A percentile compares a stretch with the other conserved stretches of the same genome.
These are phyloP conservation scores for Adenanthera pavonina DNA, from an alignment of 306 rosid species.

Conservation along the genomic window DNA sequence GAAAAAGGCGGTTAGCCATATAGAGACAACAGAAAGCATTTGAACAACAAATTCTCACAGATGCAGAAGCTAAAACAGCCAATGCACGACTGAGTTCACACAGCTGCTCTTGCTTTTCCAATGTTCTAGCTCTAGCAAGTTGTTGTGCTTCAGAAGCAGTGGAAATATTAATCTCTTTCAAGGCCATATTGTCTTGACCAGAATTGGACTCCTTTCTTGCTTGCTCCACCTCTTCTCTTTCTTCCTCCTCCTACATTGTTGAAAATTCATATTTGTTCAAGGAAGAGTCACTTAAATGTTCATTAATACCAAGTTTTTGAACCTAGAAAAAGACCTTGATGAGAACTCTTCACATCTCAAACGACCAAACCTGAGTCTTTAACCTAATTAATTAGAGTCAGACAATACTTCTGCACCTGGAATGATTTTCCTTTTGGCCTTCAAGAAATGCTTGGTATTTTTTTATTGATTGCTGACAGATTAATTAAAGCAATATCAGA, in stretches of 20 bases:
- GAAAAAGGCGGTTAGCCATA: conserved; percentile 19
- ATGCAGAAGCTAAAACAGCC: conserved; percentile 96
- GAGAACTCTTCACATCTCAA: conserved; percentile 27
- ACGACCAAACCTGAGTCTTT: not conserved
- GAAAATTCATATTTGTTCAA: conserved; percentile 28
- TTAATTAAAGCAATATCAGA: not conserved
- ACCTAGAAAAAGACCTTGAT: conserved; percentile 24
- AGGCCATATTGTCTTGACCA: conserved; percentile 67
- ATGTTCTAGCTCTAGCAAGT: conserved; percentile 67
- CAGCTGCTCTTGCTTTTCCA: conserved; percentile 86
- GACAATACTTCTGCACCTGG: conserved; percentile 19
- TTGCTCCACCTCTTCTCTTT: conserved; percentile 71
- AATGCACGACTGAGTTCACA: conserved; percentile 93
- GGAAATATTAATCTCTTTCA: conserved; percentile 80
- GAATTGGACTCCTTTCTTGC: conserved; percentile 62
- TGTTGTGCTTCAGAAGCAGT: conserved; percentile 76
- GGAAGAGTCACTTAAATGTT: conserved; percentile 29
- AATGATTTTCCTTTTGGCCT: no score
- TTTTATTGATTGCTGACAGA: not conserved
- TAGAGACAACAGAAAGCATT: conserved; percentile 26
- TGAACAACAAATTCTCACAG: conserved; percentile 67
- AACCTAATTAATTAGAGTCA: conserved; percentile 32
- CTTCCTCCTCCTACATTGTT: conserved; percentile 79
- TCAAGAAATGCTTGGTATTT: not conserved
- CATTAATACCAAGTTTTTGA: conserved; percentile 10